Conservation (phyloP, 108 stramenopile genomes). For the Chaetoceros muelleri region DNA sequence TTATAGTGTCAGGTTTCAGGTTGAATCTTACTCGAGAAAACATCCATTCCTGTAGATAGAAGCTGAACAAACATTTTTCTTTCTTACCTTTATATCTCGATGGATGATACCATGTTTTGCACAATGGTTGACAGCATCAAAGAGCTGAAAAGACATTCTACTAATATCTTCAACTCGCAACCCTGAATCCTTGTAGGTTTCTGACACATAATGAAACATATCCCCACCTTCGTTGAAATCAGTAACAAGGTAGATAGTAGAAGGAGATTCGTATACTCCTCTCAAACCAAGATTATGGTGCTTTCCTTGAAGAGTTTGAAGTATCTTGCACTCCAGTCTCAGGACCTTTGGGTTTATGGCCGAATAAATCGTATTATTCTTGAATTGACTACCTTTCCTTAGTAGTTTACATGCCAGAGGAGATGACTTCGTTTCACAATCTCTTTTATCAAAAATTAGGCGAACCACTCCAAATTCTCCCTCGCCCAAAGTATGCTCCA, state of each 20-base stretch:
- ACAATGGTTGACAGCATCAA: slow-evolving; percentile 68
- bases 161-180: slow-evolving; percentile 76
- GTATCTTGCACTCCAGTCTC: slow-evolving; percentile 53
- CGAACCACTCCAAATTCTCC: slow-evolving; percentile 80
- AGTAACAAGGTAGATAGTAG: slow-evolving; percentile 49
- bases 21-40: no score
- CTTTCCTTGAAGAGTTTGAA: slow-evolving; percentile 46
- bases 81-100: slow-evolving; percentile 48
- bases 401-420: slow-evolving; percentile 60
- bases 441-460: slow-evolving; percentile 49
- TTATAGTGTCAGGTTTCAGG: no score
- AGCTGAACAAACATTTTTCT: neutral
- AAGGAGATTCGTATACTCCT: slow-evolving; percentile 57
- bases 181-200: slow-evolving; percentile 32
- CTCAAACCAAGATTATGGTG: slow-evolving; percentile 33
- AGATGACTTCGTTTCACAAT: slow-evolving; percentile 10
- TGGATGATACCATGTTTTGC: slow-evolving; percentile 48
- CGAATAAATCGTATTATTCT: slow-evolving; percentile 64
- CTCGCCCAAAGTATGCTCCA: slow-evolving; percentile 52
- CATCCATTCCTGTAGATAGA: slow-evolving; percentile 18
- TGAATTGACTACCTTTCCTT: slow-evolving; percentile 67
- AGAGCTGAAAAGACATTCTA: slow-evolving; percentile 64
- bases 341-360: slow-evolving; percentile 61
- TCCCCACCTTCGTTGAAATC: slow-evolving; percentile 74
- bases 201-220: slow-evolving; percentile 65